phyloP scores from a whole-genome alignment of 2,329 filamentous ascomycete genomes.

The Pyricularia grisea region DNA sequence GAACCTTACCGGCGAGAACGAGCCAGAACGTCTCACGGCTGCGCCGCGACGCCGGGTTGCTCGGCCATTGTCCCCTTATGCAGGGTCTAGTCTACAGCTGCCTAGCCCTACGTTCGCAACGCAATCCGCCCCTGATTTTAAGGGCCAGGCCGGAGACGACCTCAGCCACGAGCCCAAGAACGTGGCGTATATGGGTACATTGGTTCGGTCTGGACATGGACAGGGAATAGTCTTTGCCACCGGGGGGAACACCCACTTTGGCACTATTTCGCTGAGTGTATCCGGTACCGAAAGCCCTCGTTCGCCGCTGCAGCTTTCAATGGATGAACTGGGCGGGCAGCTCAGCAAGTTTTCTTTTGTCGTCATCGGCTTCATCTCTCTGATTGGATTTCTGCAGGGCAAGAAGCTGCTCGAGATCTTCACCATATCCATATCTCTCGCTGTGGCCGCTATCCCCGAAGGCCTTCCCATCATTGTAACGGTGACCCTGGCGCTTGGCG shows the following conservation, averaged over 20 bases:
- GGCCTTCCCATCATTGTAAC: conserved; percentile 97
- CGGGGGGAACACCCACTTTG: conserved; percentile 88
- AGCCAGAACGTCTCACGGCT: conserved; percentile 73
- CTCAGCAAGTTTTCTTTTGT: conserved; percentile 94
- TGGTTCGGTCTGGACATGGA: conserved; percentile 90
- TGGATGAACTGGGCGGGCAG: conserved; percentile 95
- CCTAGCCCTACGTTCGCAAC: conserved; percentile 34
- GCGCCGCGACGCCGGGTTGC: conserved; percentile 38
- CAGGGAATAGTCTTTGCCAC: conserved; percentile 97
- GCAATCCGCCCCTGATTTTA: background rate
- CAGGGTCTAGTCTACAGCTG: conserved; percentile 18
- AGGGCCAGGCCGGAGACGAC: conserved; percentile 53
- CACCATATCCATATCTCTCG: conserved; percentile 92
- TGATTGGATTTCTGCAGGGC: conserved; percentile 84
- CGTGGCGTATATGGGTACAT: conserved; percentile 95
- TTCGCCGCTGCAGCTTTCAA: conserved; percentile 87
- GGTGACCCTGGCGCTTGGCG: conserved; percentile 87
- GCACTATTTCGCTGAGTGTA: conserved; percentile 87
- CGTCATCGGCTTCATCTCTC: conserved; percentile 85
- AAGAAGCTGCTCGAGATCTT: conserved; percentile 90
- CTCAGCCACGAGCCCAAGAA: conserved; percentile 71
- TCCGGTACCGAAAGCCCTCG: conserved; percentile 92
- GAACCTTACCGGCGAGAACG: conserved; percentile 93
- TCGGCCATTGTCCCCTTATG: conserved; percentile 14
- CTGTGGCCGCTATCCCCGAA: conserved; percentile 92